Base-by-base conservation (phyloP, 2,329 filamentous ascomycete species). In the Monilinia aucupariae region DNA sequence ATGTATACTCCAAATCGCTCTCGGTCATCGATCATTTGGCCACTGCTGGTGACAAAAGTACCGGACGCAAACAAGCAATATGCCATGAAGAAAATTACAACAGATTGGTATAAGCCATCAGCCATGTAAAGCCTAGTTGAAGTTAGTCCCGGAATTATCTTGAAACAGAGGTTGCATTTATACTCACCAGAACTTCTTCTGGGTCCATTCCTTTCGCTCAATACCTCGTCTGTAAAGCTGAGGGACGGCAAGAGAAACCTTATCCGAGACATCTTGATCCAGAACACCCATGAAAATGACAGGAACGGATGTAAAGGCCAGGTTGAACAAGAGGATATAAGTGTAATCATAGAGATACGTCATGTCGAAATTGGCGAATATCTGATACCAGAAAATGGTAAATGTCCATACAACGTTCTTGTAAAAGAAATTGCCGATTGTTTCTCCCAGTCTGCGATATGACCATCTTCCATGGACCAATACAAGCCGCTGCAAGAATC, bases 391-490 rank as follows among this genome's bases (percentile, higher is more conserved):
- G 82, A 97, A 97, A 64, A 99, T 89, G 50, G 89, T 85, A 73
- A 97, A 93, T 0, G 91, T 94, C 94, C 94, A 99, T 59, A 97
- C 89, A 77, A 99, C 89, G 79, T 97, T 99, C 88, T 99, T 99
- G 85, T 97, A 99, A 81, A 99, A 99, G 82, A 99, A 99, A 76
- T 99, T 99, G 75, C 92, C 91, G 72, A 96, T 97, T 53, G 88
- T 90, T 79, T 99, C 94, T 37, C 89, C 91, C 75, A 99, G 79
- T 70, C 94, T 86, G 60, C 93, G 85, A 78, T 99, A 99, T n/a
- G 92, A 96, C 91, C 92, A 97, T 64, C 92, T 85, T 64, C 92
- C 92, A 74, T 97, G 92, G 5, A 97, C 92, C 25, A 97, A 83
- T 37, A 97, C 84, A 65, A 97, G 80, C 61, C 92, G 82, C 70